phyloP scores from a whole-genome alignment of 306 rosid genomes.

The Trifolium fragiferum region DNA sequence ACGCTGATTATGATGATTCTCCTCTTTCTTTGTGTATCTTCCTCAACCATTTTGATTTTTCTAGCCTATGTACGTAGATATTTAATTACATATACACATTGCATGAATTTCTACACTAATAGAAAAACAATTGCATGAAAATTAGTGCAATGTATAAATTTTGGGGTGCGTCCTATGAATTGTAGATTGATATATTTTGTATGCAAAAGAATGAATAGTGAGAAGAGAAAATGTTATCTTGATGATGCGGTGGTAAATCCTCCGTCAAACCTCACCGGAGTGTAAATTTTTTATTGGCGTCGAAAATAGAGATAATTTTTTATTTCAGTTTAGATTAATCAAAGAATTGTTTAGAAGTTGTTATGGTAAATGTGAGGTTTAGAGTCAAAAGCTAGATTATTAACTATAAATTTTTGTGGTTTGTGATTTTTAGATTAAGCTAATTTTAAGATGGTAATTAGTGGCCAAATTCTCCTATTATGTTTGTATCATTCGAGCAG shows the following conservation, averaged over 20 bases:
- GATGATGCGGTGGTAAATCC: conserved; percentile 37
- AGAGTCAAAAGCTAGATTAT: conserved; percentile 39
- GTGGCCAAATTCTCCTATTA: neutral
- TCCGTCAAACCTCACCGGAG: conserved; percentile 46
- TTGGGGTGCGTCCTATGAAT: neutral
- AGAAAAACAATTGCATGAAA: neutral
- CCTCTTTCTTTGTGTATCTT: conserved; percentile 33
- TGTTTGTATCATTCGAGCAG: neutral
- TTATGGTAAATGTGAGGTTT: conserved; percentile 41
- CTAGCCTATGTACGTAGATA: neutral
- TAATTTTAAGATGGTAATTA: conserved; percentile 9
- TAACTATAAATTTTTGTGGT: neutral
- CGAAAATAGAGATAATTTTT: neutral
- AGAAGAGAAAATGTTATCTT: conserved; percentile 20
- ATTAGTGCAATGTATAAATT: neutral
- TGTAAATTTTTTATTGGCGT: conserved; percentile 3
- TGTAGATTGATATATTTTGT: neutral
- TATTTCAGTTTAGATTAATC: conserved; percentile 1
- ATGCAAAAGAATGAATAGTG: too few species aligned
- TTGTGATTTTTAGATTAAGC: conserved; percentile 25
- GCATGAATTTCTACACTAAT: neutral
- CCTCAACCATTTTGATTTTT: conserved; percentile 45
- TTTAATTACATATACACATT: neutral
- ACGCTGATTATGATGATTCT: conserved; percentile 44
- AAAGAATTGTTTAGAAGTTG: conserved; percentile 9